These are phyloP conservation scores for Coemansia sp. DNA, from an alignment of 192 early-diverging fungal species.

Conservation along the genomic window DNA sequence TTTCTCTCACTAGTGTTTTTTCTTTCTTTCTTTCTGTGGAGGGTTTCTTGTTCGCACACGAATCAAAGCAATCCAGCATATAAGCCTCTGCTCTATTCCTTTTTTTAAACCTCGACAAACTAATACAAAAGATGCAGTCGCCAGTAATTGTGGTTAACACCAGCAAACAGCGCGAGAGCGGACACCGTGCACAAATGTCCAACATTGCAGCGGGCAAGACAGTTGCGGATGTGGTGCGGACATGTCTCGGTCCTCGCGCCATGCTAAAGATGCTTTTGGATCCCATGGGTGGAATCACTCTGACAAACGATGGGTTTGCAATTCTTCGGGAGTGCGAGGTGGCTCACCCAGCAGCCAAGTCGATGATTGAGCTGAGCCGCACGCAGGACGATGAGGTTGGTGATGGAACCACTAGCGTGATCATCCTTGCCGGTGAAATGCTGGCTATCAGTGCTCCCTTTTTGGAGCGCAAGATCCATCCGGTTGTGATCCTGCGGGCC, in stretches of 20 bases:
- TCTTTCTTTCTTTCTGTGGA: slow-evolving; percentile 1
- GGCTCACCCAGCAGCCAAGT: slow-evolving; percentile 99
- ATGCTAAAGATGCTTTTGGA: slow-evolving; percentile 99
- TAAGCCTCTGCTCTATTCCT: neutral
- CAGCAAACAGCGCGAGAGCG: slow-evolving; percentile 90
- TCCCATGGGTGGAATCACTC: slow-evolving; percentile 98
- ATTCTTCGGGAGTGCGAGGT: slow-evolving; percentile 98
- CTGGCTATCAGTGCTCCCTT: slow-evolving; percentile 87
- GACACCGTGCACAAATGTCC: slow-evolving; percentile 94
- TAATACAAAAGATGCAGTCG: slow-evolving; percentile 60
- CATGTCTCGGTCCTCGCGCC: slow-evolving; percentile 95
- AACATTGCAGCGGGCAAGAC: slow-evolving; percentile 99
- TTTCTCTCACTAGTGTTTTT: neutral
- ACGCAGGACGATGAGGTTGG: slow-evolving; percentile 99
- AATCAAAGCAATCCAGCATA: too few species aligned
- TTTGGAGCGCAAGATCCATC: slow-evolving; percentile 97
- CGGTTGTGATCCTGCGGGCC: slow-evolving; percentile 91
- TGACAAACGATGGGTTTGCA: slow-evolving; percentile 99
- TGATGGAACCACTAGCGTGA: slow-evolving; percentile 98
- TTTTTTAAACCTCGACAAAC: neutral
- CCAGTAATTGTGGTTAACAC: slow-evolving; percentile 89
- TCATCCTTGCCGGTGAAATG: slow-evolving; percentile 97
- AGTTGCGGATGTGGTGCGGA: slow-evolving; percentile 97
- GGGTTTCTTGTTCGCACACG: too few species aligned
- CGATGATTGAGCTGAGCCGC: slow-evolving; percentile 97